These are phyloP conservation scores for Rhodosporidiobolus sp. DNA, from an alignment of 768 basidiomycete genomes.

Conservation along the genomic window DNA sequence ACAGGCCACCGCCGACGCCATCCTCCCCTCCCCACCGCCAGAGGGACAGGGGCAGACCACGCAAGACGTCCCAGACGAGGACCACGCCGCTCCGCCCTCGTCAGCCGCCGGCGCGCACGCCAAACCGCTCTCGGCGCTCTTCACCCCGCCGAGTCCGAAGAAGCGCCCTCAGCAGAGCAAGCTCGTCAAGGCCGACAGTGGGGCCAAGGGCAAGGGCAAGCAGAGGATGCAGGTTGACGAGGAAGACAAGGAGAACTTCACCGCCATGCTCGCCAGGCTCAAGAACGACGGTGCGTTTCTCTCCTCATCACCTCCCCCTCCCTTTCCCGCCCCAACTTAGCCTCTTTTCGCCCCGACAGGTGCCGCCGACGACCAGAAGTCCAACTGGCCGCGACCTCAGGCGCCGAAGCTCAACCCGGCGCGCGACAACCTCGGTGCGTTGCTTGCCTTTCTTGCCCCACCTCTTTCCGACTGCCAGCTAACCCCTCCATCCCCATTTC, in stretches of 20 bases:
- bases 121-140: constrained; percentile 35
- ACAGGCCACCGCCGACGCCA: constrained; percentile 9
- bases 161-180: constrained; percentile 3
- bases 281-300: constrained; percentile 23
- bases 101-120: constrained; percentile 37
- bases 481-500: neutral
- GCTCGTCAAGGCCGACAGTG: neutral
- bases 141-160: constrained; percentile 22
- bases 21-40: neutral
- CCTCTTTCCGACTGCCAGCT: neutral
- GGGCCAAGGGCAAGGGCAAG: constrained; percentile 17
- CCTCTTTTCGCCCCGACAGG: neutral
- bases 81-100: constrained; percentile 36
- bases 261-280: constrained; percentile 33
- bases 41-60: neutral
- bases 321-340: neutral
- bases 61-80: constrained; percentile 31
- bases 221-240: neutral
- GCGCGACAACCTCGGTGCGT: constrained; percentile 32
- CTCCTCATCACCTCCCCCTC: neutral
- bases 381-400: constrained; percentile 27
- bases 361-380: constrained; percentile 21
- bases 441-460: neutral
- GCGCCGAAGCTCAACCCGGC: constrained; percentile 26
- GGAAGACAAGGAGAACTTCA: constrained; percentile 34